Conservation (phyloP, 352 stramenopile species). For the Pythium rishiriense region DNA sequence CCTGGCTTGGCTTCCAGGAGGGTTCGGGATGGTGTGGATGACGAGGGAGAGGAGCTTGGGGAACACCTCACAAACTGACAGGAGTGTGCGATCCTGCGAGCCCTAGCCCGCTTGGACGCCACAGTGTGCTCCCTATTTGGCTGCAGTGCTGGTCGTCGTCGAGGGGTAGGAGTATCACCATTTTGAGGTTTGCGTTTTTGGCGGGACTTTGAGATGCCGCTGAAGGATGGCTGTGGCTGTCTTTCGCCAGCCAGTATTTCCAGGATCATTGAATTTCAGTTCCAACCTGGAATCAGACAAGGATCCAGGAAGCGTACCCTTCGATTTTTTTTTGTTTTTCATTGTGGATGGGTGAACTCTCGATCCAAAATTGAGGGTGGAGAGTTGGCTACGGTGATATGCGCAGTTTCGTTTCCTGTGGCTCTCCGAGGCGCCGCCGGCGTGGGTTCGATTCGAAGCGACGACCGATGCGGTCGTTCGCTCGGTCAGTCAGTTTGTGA, state of each 20-base stretch:
- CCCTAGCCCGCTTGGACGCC: background rate
- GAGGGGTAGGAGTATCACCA: background rate
- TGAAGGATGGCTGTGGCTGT: background rate
- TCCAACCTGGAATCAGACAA: background rate
- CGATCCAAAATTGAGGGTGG: too few relatives aligned
- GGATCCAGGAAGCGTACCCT: background rate
- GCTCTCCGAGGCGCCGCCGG: too few relatives aligned
- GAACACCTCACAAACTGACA: background rate
- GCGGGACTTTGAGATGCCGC: background rate
- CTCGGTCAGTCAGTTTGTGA: background rate
- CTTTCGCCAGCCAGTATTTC: background rate
- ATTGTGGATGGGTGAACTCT: too few relatives aligned
- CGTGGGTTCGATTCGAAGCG: background rate
- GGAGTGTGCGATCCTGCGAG: background rate
- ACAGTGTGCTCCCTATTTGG: too few relatives aligned
- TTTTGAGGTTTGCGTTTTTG: background rate
- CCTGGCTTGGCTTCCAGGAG: background rate
- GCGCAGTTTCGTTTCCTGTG: too few relatives aligned
- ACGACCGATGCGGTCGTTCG: background rate
- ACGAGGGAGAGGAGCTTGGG: background rate
- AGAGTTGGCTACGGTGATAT: background rate
- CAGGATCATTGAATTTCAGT: background rate
- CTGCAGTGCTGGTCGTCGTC: background rate
- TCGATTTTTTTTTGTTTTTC: background rate
- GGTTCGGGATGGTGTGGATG: slow-evolving; percentile 4